Evolutionary conservation across 352 stramenopile species (phyloP).

Genomic region (Phytophthora melonis): DNA sequence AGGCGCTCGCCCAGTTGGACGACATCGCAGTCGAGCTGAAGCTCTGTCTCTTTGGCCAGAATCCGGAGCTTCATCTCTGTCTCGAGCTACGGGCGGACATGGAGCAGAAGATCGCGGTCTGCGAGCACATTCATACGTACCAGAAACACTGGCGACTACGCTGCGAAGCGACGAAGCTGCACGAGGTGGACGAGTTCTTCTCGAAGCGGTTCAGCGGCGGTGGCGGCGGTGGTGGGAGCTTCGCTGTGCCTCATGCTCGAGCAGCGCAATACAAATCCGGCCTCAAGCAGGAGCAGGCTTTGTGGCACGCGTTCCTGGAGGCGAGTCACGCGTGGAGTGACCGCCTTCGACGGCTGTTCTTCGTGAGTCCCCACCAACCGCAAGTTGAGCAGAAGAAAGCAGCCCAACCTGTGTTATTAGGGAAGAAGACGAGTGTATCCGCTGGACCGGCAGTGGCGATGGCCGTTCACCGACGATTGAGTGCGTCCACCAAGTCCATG

Average conservation of each 20-base stretch:
- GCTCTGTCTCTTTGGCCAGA: slow-evolving; percentile 51
- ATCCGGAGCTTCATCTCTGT: slow-evolving; percentile 49
- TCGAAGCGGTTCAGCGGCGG: slow-evolving; percentile 30
- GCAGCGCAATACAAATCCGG: slow-evolving; percentile 17
- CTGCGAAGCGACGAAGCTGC: slow-evolving; percentile 59
- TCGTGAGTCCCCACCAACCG: slow-evolving; percentile 34
- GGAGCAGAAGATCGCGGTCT: slow-evolving; percentile 41
- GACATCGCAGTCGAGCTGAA: slow-evolving; percentile 46
- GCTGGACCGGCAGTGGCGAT: not conserved
- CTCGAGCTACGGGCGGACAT: slow-evolving; percentile 44
- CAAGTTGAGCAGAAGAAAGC: slow-evolving; percentile 13
- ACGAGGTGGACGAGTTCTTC: slow-evolving; percentile 75
- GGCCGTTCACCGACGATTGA: slow-evolving; percentile 10
- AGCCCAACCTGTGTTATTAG: slow-evolving; percentile 1
- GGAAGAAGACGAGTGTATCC: slow-evolving; percentile 14
- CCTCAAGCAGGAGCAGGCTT: slow-evolving; percentile 26
- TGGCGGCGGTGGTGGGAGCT: slow-evolving; percentile 1
- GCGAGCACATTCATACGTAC: slow-evolving; percentile 50
- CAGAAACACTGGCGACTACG: slow-evolving; percentile 54
- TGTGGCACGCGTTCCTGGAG: slow-evolving; percentile 50
- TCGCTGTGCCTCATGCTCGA: slow-evolving; percentile 25
- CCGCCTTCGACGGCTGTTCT: slow-evolving; percentile 52
- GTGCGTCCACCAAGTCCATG: slow-evolving; percentile 25
- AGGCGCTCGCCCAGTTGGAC: slow-evolving; percentile 45
- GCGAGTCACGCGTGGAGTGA: slow-evolving; percentile 52